Percentiles rank a stretch among this genome's conserved stretches.
phyloP scores from a whole-genome alignment of 345 rosid species.

The Eucalyptus cladocalyx region DNA sequence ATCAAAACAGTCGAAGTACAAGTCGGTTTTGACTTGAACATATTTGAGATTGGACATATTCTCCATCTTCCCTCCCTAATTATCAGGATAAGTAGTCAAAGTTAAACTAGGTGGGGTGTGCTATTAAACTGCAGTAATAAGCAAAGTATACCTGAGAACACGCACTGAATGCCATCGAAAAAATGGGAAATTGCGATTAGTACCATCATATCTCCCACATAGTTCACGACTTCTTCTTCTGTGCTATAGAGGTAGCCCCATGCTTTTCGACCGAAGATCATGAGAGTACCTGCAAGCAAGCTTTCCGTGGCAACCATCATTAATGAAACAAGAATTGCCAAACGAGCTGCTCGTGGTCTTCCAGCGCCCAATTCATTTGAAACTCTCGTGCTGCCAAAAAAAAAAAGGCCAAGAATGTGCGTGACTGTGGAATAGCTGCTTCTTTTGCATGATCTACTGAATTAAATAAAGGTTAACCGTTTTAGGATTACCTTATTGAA shows the following conservation, averaged over 20 bases:
- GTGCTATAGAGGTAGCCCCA: constrained; percentile 26
- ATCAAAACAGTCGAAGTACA: not conserved
- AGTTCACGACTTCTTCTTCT: constrained; percentile 20
- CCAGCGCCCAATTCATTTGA: constrained; percentile 56
- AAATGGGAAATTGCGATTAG: constrained; percentile 11
- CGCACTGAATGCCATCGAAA: constrained; percentile 17
- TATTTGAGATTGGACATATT: not conserved
- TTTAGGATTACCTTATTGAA: constrained; percentile 2
- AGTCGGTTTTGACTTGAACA: not conserved
- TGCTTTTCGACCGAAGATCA: constrained; percentile 4
- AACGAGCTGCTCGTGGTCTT: constrained; percentile 22
- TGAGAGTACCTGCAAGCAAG: constrained; percentile 4
- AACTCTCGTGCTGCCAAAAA: constrained; percentile 21
- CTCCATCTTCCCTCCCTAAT: not conserved
- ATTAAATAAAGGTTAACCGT: not conserved
- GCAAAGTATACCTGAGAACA: constrained; percentile 8
- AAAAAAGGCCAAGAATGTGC: not conserved
- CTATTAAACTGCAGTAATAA: not conserved
- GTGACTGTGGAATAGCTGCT: not conserved
- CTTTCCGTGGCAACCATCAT: constrained; percentile 13
- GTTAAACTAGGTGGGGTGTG: not conserved
- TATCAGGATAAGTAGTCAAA: not conserved
- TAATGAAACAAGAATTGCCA: constrained; percentile 7
- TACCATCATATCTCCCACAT: constrained; percentile 19
- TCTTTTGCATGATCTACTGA: not conserved